Conservation (phyloP, 2,329 filamentous ascomycete genomes). For the Falciphora oryzae region DNA sequence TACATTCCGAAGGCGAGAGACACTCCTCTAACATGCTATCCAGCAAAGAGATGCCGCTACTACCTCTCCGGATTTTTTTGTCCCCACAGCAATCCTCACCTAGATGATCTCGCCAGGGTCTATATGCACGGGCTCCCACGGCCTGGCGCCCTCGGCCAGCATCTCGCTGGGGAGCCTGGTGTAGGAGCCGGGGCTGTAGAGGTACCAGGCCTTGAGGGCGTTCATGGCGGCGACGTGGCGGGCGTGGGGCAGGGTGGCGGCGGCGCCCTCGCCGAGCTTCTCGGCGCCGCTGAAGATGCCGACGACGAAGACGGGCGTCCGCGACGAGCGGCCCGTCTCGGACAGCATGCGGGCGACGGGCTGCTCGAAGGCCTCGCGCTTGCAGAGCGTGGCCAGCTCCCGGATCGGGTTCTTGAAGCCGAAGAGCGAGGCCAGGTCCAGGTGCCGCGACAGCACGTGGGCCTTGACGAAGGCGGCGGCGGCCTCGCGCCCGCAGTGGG, state of each 20-base stretch:
- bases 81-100: conserved; percentile 5
- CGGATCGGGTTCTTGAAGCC: conserved; percentile 76
- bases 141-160: conserved; percentile 52
- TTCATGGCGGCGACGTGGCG: conserved; percentile 75
- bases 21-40: neutral
- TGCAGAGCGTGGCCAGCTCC: conserved; percentile 78
- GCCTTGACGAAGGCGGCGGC: conserved; percentile 76
- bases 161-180: conserved; percentile 65
- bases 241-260: conserved; percentile 70
- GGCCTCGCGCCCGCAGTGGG: conserved; percentile 74
- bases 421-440: conserved; percentile 75
- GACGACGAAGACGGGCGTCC: conserved; percentile 86
- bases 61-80: neutral
- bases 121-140: conserved; percentile 63
- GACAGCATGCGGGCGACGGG: conserved; percentile 83
- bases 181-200: conserved; percentile 73
- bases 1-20: neutral
- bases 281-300: conserved; percentile 89
- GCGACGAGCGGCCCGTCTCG: conserved; percentile 81
- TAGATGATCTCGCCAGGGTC: conserved; percentile 66
- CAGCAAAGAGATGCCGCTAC: neutral
- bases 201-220: conserved; percentile 89
- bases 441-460: conserved; percentile 75
- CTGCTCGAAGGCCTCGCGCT: conserved; percentile 79
- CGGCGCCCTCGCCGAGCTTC: conserved; percentile 87